Evolutionary conservation across 768 basidiomycete genomes (phyloP).

Genomic region (Pholiota microspora): DNA sequence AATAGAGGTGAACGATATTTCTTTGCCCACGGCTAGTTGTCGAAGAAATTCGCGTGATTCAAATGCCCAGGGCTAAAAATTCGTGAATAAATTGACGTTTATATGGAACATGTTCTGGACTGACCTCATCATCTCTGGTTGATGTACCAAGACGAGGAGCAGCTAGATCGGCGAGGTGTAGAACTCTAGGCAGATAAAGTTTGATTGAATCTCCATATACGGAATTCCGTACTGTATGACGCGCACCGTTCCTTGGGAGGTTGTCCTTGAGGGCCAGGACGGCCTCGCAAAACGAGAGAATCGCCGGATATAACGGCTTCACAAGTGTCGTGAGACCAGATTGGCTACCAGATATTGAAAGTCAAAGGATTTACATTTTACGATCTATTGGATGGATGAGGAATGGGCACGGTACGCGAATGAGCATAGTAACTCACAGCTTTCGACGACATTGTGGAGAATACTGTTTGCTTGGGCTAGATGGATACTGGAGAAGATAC

Average conservation of each 20-base stretch:
- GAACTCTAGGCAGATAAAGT: slow-evolving; percentile 47
- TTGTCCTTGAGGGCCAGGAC: slow-evolving; percentile 78
- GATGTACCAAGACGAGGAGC: slow-evolving; percentile 85
- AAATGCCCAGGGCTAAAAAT: slow-evolving; percentile 75
- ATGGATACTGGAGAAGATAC: slow-evolving; percentile 5
- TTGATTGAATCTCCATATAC: slow-evolving; percentile 4
- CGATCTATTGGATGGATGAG: slow-evolving; percentile 38
- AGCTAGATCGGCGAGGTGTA: slow-evolving; percentile 85
- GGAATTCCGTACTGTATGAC: neutral
- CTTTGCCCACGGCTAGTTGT: slow-evolving; percentile 82
- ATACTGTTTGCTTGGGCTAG: slow-evolving; percentile 1
- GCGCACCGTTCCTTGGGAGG: slow-evolving; percentile 85
- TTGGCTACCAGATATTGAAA: neutral
- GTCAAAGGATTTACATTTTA: slow-evolving; percentile 49
- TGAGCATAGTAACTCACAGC: slow-evolving; percentile 47
- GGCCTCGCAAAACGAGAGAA: slow-evolving; percentile 79
- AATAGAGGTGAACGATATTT: slow-evolving; percentile 79
- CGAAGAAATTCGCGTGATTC: slow-evolving; percentile 93
- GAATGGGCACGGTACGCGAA: neutral
- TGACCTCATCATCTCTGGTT: slow-evolving; percentile 85
- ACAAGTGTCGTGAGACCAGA: slow-evolving; percentile 19
- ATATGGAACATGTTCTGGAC: slow-evolving; percentile 12
- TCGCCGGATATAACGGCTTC: slow-evolving; percentile 89
- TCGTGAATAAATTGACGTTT: neutral
- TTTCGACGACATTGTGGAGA: slow-evolving; percentile 63